These are phyloP conservation scores for Albatrellus ellisii DNA, from an alignment of 768 basidiomycete species.

Conservation along the genomic window DNA sequence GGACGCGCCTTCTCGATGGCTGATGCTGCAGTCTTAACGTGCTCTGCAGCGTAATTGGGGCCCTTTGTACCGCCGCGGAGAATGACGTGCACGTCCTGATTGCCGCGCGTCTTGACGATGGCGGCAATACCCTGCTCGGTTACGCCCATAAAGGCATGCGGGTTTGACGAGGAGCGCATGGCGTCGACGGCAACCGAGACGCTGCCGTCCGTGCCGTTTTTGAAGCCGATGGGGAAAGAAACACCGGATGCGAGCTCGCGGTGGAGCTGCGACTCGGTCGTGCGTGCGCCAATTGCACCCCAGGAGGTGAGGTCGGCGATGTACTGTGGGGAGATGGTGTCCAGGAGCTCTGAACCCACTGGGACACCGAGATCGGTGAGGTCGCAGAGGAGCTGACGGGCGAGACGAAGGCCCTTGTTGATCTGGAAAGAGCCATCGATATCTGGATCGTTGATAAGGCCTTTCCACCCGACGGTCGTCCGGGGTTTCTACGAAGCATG, in stretches of 20 bases:
- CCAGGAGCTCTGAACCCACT: constrained; percentile 89
- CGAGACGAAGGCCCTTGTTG: constrained; percentile 89
- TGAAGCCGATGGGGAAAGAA: constrained; percentile 98
- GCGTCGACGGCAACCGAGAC: constrained; percentile 89
- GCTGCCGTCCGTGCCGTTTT: constrained; percentile 96
- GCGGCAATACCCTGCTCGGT: constrained; percentile 83
- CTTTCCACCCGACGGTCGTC: constrained; percentile 98
- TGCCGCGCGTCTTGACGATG: constrained; percentile 71
- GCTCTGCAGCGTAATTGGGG: constrained; percentile 73
- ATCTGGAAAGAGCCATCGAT: constrained; percentile 93
- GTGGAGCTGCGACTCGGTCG: constrained; percentile 95
- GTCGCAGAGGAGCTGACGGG: constrained; percentile 82
- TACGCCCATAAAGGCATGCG: constrained; percentile 94
- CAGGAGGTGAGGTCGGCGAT: constrained; percentile 76
- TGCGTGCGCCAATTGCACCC: constrained; percentile 96
- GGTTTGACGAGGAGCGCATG: constrained; percentile 83
- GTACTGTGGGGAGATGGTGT: constrained; percentile 75
- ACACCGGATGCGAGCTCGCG: constrained; percentile 92
- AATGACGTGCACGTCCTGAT: constrained; percentile 83
- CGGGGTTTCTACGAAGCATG: constrained; percentile 62
- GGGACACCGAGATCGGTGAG: constrained; percentile 84
- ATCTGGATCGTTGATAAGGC: constrained; percentile 88
- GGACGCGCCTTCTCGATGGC: constrained; percentile 53
- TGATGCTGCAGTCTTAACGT: constrained; percentile 50
- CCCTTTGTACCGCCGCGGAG: constrained; percentile 87